Conservation (phyloP, 495 filamentous ascomycete species). For the Penicillium steckii region DNA sequence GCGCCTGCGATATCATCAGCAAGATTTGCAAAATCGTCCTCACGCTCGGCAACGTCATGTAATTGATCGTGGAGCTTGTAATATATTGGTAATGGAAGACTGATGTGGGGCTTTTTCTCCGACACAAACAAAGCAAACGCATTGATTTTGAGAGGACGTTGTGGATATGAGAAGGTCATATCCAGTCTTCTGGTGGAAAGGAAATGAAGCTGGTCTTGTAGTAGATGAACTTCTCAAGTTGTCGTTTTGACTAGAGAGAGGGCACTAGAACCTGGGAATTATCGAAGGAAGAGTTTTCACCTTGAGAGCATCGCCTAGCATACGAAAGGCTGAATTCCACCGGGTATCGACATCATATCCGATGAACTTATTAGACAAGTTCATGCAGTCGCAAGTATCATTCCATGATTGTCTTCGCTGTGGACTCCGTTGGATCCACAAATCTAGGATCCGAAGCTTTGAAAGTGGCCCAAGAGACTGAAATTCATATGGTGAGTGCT, state of each 20-base stretch:
- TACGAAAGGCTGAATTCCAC: slow-evolving; percentile 10
- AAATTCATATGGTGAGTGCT: background rate
- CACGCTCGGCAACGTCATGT: background rate
- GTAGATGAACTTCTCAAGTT: background rate
- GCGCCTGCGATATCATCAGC: slow-evolving; percentile 11
- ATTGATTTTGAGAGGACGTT: slow-evolving; percentile 2
- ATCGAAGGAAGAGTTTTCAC: no score
- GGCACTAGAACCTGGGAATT: no score
- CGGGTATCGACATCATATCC: slow-evolving; percentile 11
- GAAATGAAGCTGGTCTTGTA: background rate
- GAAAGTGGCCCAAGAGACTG: slow-evolving; percentile 3
- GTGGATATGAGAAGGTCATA: slow-evolving; percentile 1
- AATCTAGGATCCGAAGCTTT: slow-evolving; percentile 7
- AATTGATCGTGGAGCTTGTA: slow-evolving; percentile 12
- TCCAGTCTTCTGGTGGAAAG: slow-evolving; percentile 4
- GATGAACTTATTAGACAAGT: slow-evolving; percentile 5
- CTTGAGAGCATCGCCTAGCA: slow-evolving; percentile 5
- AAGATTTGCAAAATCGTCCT: slow-evolving; percentile 1
- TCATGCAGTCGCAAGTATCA: background rate
- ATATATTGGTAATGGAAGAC: slow-evolving; percentile 11
- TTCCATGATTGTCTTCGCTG: slow-evolving; percentile 12
- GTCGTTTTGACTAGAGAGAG: background rate
- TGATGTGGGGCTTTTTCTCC: slow-evolving; percentile 10
- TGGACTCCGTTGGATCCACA: slow-evolving; percentile 14
- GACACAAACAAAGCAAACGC: slow-evolving; percentile 6